phyloP scores from a whole-genome alignment of 2,329 filamentous ascomycete genomes.

The Colletotrichum filicis region DNA sequence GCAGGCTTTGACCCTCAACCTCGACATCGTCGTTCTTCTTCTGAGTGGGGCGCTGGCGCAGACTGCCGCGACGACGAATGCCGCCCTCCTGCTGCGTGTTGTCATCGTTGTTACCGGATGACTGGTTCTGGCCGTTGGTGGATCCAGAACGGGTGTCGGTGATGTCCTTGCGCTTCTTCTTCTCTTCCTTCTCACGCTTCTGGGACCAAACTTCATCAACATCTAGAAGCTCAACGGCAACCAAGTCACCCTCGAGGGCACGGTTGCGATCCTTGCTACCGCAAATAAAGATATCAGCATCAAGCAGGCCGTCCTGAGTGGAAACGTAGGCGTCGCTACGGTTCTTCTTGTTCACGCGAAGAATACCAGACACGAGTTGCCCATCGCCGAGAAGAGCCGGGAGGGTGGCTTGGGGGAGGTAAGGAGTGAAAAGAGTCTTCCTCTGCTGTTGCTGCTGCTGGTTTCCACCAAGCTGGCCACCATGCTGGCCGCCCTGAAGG shows the following conservation, averaged over 20 bases:
- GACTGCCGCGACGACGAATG: constrained; percentile 90
- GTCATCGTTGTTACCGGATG: constrained; percentile 70
- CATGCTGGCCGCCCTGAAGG: constrained; percentile 78
- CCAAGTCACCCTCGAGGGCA: constrained; percentile 93
- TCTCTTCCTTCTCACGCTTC: constrained; percentile 99
- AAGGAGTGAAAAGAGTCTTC: constrained; percentile 98
- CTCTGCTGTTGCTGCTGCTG: constrained; percentile 89
- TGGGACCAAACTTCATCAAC: constrained; percentile 99
- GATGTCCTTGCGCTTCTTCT: constrained; percentile 99
- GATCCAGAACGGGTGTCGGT: constrained; percentile 87
- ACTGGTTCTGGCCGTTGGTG: constrained; percentile 77
- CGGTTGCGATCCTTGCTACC: constrained; percentile 99
- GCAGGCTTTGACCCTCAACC: constrained; percentile 95
- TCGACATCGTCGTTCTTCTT: constrained; percentile 99
- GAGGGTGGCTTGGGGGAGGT: constrained; percentile 92
- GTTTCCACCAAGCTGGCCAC: constrained; percentile 71
- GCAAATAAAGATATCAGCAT: constrained; percentile 99
- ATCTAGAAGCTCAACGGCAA: constrained; percentile 94
- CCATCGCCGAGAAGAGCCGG: constrained; percentile 91
- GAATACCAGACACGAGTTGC: constrained; percentile 93
- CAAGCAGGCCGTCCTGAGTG: constrained; percentile 85
- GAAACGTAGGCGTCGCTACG: constrained; percentile 98
- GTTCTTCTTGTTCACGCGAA: constrained; percentile 99
- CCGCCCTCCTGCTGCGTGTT: constrained; percentile 80
- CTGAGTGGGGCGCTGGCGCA: constrained; percentile 95